Conservation (phyloP, 352 stramenopile genomes). For the Pythium monospermum region DNA sequence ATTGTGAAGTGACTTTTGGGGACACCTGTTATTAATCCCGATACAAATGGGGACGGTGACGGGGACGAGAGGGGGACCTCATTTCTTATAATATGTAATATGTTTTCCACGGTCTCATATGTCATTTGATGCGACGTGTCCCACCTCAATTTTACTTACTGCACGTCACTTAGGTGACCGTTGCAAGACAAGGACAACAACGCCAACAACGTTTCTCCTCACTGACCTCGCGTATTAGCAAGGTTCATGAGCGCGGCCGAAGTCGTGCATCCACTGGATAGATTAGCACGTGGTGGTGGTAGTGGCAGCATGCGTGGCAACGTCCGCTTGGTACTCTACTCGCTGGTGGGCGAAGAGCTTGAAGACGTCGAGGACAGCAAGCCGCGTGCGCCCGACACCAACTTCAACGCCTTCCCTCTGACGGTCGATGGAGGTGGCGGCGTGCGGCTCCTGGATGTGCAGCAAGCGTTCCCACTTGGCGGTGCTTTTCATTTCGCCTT, state of each 20-base stretch:
- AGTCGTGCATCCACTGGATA: slow-evolving; percentile 20
- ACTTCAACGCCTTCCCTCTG: slow-evolving; percentile 75
- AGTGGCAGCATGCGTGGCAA: not conserved
- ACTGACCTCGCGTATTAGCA: not conserved
- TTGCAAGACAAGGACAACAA: not conserved
- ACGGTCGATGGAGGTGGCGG: slow-evolving; percentile 5
- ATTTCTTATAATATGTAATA: too few species aligned
- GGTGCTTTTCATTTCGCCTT: slow-evolving; percentile 73
- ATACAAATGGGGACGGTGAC: too few species aligned
- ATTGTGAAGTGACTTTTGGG: too few species aligned
- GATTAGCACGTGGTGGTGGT: slow-evolving; percentile 8
- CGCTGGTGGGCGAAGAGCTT: slow-evolving; percentile 56
- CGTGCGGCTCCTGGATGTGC: slow-evolving; percentile 52
- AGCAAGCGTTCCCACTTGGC: slow-evolving; percentile 67
- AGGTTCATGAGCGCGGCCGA: slow-evolving; percentile 19
- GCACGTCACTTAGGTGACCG: slow-evolving; percentile 3
- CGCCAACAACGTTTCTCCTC: not conserved
- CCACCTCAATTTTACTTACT: not conserved
- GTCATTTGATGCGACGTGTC: too few species aligned
- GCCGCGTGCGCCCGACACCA: slow-evolving; percentile 38
- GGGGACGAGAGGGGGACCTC: too few species aligned
- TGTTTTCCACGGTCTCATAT: too few species aligned
- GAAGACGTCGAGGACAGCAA: slow-evolving; percentile 47
- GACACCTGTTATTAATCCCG: too few species aligned
- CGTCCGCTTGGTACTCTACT: slow-evolving; percentile 47